Evolutionary conservation across 768 basidiomycete genomes (phyloP), one percentile per base, ranked within the genome.

Genomic region (Auriscalpium vulgare): DNA sequence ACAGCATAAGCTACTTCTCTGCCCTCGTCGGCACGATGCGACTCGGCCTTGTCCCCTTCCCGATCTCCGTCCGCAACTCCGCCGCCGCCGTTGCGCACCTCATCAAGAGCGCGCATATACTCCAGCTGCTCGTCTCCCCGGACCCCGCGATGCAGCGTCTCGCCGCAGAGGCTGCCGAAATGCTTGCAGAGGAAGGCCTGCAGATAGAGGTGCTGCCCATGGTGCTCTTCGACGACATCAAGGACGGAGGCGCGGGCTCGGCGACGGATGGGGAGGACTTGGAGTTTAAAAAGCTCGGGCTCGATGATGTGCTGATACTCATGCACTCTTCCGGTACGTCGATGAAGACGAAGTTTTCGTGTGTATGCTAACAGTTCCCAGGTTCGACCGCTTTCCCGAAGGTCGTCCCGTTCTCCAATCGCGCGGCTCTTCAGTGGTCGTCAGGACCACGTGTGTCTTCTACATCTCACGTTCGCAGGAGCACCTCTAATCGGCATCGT

Each of bases 81-180:
- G 40, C 51, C 14, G n/a, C 34, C 10, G 51, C 40, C 10, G 40
- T 53, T 4, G 67, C 66, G 1, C 71, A 75, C 60, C 64, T 77
- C 6, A 57, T 75, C 10, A 47, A 50, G 17, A 55, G 58, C 47
- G 67, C 61, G 10, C 56, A 58, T 3, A 58, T 59, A 2, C 61
- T 53, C 1, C 65, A 68, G 16, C 37, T 68, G 6, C 56, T 69
- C 50, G 64, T 63, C 23, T 59, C 59, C 38, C 53, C 53, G 8
- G 66, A 68, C 40, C 51, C 58, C 4, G 44, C 49, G 5, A 62
- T 65, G 55, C 57, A 62, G 35, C 51, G 59, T 7, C 46, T 68
- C 10, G 53, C 62, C 1, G 48, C 57, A 13, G 61, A 63, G 21
- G 65, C 62, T 6, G 37, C 54, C 21, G 54, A 53, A 10, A 23